phyloP scores from a whole-genome alignment of 2,329 filamentous ascomycete species.

The Tolypocladium album region DNA sequence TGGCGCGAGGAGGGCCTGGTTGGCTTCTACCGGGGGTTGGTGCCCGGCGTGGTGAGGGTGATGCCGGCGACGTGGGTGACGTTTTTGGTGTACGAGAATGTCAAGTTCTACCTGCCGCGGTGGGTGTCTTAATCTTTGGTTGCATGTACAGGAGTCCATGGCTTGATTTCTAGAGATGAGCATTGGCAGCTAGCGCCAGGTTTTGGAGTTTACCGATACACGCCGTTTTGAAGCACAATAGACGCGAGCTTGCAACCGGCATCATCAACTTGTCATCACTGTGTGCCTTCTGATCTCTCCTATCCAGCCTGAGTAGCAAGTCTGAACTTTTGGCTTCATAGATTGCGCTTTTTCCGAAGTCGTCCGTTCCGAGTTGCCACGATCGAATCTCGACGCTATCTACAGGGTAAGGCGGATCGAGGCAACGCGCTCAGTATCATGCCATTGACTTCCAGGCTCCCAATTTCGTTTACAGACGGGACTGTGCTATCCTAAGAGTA shows the following conservation, averaged over 20 bases:
- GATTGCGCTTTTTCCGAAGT: no score
- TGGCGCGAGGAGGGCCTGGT: constrained; percentile 68
- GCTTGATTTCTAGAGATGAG: background rate
- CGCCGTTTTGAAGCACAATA: background rate
- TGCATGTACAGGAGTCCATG: background rate
- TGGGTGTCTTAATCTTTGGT: constrained; percentile 17
- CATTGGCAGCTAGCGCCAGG: background rate
- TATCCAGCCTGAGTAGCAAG: background rate
- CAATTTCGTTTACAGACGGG: background rate
- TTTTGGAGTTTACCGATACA: background rate
- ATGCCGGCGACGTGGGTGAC: constrained; percentile 94
- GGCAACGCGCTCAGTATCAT: background rate
- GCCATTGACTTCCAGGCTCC: background rate
- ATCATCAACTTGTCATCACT: background rate
- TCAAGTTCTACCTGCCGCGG: constrained; percentile 56
- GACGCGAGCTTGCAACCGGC: background rate
- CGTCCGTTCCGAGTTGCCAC: background rate
- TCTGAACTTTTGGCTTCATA: background rate
- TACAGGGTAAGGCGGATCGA: background rate
- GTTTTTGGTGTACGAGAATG: constrained; percentile 94
- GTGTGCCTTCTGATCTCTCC: background rate
- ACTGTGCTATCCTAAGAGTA: background rate
- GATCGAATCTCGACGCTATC: background rate
- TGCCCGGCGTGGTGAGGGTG: constrained; percentile 82
- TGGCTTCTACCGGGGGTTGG: constrained; percentile 86